Base-by-base conservation (phyloP, 352 stramenopile genomes). In the Globisporangium cederbergense region DNA sequence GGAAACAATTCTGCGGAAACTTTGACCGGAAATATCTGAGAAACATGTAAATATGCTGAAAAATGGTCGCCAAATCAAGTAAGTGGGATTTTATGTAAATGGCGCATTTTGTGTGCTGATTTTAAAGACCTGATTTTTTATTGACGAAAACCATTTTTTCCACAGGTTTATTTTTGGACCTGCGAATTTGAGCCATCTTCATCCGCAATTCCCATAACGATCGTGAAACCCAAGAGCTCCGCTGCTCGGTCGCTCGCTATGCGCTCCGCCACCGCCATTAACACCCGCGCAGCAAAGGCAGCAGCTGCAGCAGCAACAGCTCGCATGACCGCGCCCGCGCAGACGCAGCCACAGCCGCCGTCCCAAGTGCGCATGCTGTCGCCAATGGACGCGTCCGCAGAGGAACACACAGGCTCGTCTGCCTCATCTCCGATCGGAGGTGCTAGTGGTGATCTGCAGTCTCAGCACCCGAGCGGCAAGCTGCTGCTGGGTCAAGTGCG, bases 401-500 rank as follows among this genome's bases (percentile, higher is more conserved):
- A n/a, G 32, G 52, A 43, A 8, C 59, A 58, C 11, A 43, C 14
- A 20, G 28, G 25, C n/a, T 25, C 34, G 20, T n/a, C 46, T 42
- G 36, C 36, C 11, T 42, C 36, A 36, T 36, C 32, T 13, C 30
- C 32, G 11, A 32, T 16, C 4, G 43, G 14, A 47, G 42, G 32
- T 36, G 32, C 25, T 28, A 28, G 42, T 18, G 30, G 30, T n/a
- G 42, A 52, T 32, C 57, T 43, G 25, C 42, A 51, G n/a, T 22
- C 3, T 36, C 38, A 51, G 9, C 55, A 43, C 8, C 20, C 38
- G 38, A 61, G 51, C 51, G 52, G 50, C 25, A 68, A 68, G 40
- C 45, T 71, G 25, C 49, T 76, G 55, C 62, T 83, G 3, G 75
- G 64, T 53, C 58, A 67, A 38, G 76, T 86, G 67, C 86, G 86